Conservation (phyloP, 495 filamentous ascomycete species). For the Aspergillus sclerotiicarbonarius region DNA sequence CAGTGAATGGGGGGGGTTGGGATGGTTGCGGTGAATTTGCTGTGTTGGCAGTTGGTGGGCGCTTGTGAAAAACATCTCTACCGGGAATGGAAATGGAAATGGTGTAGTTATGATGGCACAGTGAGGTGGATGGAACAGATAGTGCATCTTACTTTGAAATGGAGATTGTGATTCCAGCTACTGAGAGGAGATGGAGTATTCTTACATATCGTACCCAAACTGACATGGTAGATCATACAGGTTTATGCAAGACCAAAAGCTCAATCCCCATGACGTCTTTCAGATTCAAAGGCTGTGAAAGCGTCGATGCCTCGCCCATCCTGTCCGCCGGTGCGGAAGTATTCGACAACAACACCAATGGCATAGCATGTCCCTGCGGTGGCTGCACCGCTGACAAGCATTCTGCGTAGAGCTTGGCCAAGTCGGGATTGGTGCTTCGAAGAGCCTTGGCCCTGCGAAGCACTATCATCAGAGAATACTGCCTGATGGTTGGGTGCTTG, state of each 20-base stretch:
- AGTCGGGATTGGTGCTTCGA: conserved; percentile 24
- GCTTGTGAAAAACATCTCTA: too few species aligned
- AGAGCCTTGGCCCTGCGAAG: conserved; percentile 4
- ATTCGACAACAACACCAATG: conserved; percentile 66
- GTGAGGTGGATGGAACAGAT: neutral
- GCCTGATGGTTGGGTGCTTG: neutral
- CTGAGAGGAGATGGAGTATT: conserved; percentile 6
- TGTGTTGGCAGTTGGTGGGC: neutral
- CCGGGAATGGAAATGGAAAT: neutral
- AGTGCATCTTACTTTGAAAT: neutral
- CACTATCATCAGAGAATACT: neutral
- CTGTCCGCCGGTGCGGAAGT: conserved; percentile 57
- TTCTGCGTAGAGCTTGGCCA: conserved; percentile 43
- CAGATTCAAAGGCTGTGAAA: conserved; percentile 47
- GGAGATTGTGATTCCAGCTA: conserved; percentile 5
- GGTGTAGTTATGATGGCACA: neutral
- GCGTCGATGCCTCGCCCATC: conserved; percentile 55
- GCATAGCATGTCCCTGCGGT: conserved; percentile 65
- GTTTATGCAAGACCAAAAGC: neutral
- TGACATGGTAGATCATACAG: neutral
- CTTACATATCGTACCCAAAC: neutral
- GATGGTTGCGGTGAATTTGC: too few species aligned
- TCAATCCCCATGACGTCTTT: conserved; percentile 30
- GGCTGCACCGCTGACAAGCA: conserved; percentile 56
- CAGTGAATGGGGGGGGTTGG: too few species aligned